Base-by-base conservation (phyloP, 1,284 basidiomycete species). In the Malassezia japonica region DNA sequence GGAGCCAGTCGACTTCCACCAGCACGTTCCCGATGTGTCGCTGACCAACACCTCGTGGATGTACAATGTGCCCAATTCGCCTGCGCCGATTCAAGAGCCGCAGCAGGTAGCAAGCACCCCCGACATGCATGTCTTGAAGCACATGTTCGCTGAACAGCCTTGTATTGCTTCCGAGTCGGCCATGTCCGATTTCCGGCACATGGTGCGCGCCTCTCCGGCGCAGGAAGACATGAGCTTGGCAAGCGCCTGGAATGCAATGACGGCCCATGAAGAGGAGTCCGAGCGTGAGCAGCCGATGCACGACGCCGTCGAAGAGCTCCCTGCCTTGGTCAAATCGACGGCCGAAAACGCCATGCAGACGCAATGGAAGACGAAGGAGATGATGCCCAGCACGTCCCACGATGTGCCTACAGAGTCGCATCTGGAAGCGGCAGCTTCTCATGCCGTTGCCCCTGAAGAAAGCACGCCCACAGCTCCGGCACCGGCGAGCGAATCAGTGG, bases 111-210 rank as follows among this genome's bases (percentile, higher is more conserved):
- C 15, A 13, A 18, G 16, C 40, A 54, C 51, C 4, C 51, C 51
- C 1, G 51, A 54, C 28, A 39, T 54, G 46, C 39, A 31, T n/a
- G 21, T 25, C 8, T 35, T 54, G 2, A 54, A 54, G 34, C 51
- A 54, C 28, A 20, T 54, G 36, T 54, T 54, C 28, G 39, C 51
- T 13, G 46, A 38, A 16, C 51, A 40, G 21, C 35, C 29, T 7
- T 24, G 8, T 5, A 12, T 23, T 12, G 9, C 35, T 1, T 8
- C 28, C 3, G 50, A 43, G 18, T n/a, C 25, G 15, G 10, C 32
- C 18, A 32, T 54, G 39, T 12, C 40, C 4, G 41, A 54, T 34
- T 54, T 54, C 43, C 39, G 51, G 10, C 51, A 54, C 27, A 9
- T 54, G 12, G 12, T 54, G 25, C 35, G 35, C 23, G 10, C 37